Conservation (phyloP, 208 protist species). For the Trypanosoma brucei region DNA sequence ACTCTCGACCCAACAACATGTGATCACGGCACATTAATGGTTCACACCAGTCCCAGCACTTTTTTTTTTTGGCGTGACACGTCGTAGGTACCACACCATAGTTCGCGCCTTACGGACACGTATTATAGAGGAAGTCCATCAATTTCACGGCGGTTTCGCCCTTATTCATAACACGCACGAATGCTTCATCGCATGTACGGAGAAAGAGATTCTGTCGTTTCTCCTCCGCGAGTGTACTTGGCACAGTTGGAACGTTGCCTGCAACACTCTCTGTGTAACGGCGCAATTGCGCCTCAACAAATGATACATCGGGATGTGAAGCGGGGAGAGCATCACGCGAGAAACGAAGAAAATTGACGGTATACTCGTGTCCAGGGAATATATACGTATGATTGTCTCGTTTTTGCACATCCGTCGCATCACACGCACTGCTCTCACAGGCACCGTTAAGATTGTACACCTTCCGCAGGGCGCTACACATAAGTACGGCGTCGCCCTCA, state of each 20-base stretch:
- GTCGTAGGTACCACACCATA: not conserved
- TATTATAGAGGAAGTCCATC: slow-evolving; percentile 79
- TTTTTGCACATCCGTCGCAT: not conserved
- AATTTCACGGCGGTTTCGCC: slow-evolving; percentile 36
- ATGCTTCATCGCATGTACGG: slow-evolving; percentile 54
- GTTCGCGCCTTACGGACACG: slow-evolving; percentile 42
- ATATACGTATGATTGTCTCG: slow-evolving; percentile 57
- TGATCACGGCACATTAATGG: no score
- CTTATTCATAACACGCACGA: slow-evolving; percentile 40
- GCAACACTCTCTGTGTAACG: slow-evolving; percentile 44
- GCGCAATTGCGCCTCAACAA: slow-evolving; percentile 41
- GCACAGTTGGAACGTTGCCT: slow-evolving; percentile 53
- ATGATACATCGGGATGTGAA: slow-evolving; percentile 25
- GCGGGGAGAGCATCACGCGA: slow-evolving; percentile 23
- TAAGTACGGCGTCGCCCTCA: slow-evolving; percentile 79
- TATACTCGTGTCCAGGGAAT: slow-evolving; percentile 91
- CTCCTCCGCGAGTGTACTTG: slow-evolving; percentile 77
- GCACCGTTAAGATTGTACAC: slow-evolving; percentile 49
- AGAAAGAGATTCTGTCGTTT: slow-evolving; percentile 86
- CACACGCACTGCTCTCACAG: not conserved
- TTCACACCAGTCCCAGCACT: no score
- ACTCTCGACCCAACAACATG: no score
- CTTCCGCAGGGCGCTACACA: slow-evolving; percentile 65
- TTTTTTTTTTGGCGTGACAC: not conserved
- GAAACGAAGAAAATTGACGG: slow-evolving; percentile 75